These are phyloP conservation scores for Teratosphaeria viscida DNA, from an alignment of 2,329 filamentous ascomycete genomes.

Conservation along the genomic window DNA sequence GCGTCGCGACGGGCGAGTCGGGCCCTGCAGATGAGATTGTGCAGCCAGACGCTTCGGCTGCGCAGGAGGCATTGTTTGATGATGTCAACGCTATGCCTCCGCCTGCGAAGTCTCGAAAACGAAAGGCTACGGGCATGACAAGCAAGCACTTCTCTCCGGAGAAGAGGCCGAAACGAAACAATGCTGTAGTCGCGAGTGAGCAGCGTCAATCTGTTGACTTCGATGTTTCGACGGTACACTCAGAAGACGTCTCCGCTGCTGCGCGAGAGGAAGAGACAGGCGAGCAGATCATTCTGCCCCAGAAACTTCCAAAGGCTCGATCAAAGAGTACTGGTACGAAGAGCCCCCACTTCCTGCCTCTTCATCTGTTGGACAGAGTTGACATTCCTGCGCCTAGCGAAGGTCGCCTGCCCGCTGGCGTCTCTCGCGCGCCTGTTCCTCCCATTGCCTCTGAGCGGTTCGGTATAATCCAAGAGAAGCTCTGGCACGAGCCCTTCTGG, in stretches of 20 bases:
- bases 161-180: constrained; percentile 5
- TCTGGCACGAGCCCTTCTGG: constrained; percentile 65
- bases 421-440: constrained; percentile 51
- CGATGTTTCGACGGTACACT: background rate
- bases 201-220: background rate
- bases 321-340: constrained; percentile 14
- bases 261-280: background rate
- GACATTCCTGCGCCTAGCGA: constrained; percentile 20
- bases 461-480: constrained; percentile 74
- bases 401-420: constrained; percentile 17
- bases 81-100: background rate
- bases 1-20: background rate
- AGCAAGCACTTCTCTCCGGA: constrained; percentile 23
- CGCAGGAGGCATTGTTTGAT: background rate
- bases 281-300: background rate
- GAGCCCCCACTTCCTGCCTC: constrained; percentile 15
- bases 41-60: background rate
- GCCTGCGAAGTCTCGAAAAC: constrained; percentile 11
- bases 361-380: constrained; percentile 15
- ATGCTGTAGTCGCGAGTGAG: background rate
- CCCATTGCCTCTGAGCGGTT: constrained; percentile 53
- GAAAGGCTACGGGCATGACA: constrained; percentile 23
- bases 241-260: background rate
- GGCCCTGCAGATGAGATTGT: background rate
- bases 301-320: background rate